Evolutionary conservation across 352 stramenopile species (phyloP), one percentile per base, ranked within the genome.

Genomic region (Globisporangium splendens): DNA sequence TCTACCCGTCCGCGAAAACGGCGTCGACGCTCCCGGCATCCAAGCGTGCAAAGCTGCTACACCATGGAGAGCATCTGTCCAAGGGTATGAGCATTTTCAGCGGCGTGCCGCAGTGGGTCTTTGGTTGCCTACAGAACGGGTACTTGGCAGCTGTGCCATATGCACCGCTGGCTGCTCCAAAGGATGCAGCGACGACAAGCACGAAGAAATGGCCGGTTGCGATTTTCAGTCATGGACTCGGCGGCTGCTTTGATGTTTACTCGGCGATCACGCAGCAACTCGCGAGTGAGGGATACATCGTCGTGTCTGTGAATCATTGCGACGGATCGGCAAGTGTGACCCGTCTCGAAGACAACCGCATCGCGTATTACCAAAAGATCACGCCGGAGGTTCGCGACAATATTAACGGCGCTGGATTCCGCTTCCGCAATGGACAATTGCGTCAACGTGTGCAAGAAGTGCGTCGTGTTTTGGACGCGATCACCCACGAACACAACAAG

Each of bases 241-340:
- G 68, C 4, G 77, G 79, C 4, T 77, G 70, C 13, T 58, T 90
- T 14, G 79, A 88, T 60, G 54, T 90, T 28, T 90, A 90, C 59
- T 76, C 79, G 54, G 68, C 65, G 50, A 55, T 88, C 46, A 78
- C 79, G 50, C 74, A 90, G 64, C 56, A 85, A 54, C 71, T 90
- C n/a, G 77, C 79, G n/a, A 90, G 79, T 56, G 63, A 75, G 15
- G 79, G 79, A 47, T 53, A 74, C 51, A 61, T 90, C 13, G 75
- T 90, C 11, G 69, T 90, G 20, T 68, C 83, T 44, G 53, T 71
- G 48, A 88, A 81, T 62, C 79, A 89, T 56, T 75, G 68, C 54
- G 79, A 89, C 54, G 79, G 79, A n/a, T 89, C 79, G 4, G 77
- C 73, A 14, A 78, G 72, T 24, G 80, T 90, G 63, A 76, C 68